Conservation (phyloP, 768 basidiomycete species). For the Kwoniella pini region DNA sequence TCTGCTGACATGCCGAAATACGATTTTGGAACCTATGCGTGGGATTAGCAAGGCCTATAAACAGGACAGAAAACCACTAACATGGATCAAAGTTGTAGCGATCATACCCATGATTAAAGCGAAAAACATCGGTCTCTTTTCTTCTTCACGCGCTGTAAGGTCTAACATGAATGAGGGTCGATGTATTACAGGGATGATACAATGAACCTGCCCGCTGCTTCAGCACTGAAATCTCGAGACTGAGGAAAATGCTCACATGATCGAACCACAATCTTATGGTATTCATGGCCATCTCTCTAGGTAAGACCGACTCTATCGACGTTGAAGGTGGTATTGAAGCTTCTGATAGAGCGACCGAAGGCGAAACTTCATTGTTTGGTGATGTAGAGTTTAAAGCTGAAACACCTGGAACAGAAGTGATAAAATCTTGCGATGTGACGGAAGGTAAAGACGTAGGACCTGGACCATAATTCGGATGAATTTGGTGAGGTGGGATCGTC, state of each 20-base stretch:
- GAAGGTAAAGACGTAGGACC: neutral
- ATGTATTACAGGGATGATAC: constrained; percentile 36
- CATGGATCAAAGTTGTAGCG: constrained; percentile 32
- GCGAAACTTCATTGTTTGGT: constrained; percentile 18
- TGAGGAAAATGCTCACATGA: constrained; percentile 25
- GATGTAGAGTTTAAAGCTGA: constrained; percentile 13
- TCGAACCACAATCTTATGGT: constrained; percentile 29
- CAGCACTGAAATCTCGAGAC: neutral
- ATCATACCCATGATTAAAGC: constrained; percentile 34
- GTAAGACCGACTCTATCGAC: constrained; percentile 27
- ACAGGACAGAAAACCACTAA: neutral
- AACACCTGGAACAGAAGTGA: neutral
- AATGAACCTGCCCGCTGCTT: constrained; percentile 19
- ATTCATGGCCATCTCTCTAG: constrained; percentile 31
- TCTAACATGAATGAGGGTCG: constrained; percentile 33
- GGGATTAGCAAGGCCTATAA: neutral
- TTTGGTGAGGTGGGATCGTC: constrained; percentile 2
- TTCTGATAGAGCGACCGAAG: constrained; percentile 17
- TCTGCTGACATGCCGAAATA: constrained; percentile 34
- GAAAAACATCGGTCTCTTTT: constrained; percentile 30
- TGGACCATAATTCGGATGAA: neutral
- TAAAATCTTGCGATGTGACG: constrained; percentile 13
- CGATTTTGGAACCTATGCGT: constrained; percentile 23
- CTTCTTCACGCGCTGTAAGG: constrained; percentile 25
- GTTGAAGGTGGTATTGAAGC: constrained; percentile 17